Evolutionary conservation across 257 asterid genomes (phyloP).

Genomic region (Solanum ossicruentum): DNA sequence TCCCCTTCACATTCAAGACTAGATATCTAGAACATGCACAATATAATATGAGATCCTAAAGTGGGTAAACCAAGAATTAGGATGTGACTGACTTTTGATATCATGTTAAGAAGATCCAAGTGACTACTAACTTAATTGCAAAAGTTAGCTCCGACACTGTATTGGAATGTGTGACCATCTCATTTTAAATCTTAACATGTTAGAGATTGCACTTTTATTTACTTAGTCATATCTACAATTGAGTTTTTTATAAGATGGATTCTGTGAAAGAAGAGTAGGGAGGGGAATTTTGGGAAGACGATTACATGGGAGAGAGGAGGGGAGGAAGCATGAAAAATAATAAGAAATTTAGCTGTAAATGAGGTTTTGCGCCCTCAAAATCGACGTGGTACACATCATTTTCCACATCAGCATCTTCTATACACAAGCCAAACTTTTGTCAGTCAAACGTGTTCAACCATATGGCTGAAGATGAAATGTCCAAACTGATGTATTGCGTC

Average conservation of each 20-base stretch:
- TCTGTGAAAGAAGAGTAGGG: background rate
- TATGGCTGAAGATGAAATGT: background rate
- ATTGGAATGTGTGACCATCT: background rate
- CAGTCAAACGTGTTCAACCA: background rate
- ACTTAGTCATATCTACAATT: background rate
- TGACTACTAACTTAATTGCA: background rate
- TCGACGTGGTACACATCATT: background rate
- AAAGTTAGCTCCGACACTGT: background rate
- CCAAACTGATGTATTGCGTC: background rate
- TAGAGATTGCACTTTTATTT: background rate
- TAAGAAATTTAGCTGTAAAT: background rate
- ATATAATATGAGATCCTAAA: background rate
- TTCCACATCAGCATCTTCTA: background rate
- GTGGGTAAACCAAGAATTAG: background rate
- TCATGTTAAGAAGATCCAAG: background rate
- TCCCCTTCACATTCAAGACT: background rate
- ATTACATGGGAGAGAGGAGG: background rate
- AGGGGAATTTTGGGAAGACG: background rate
- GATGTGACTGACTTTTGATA: background rate
- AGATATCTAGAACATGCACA: background rate
- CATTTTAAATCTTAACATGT: background rate
- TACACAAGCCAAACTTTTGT: background rate
- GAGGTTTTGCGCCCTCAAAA: background rate
- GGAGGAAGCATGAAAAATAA: background rate
- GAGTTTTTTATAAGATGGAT: background rate